Evolutionary conservation across 352 stramenopile genomes (phyloP).

Genomic region (Phytophthora hybrid): DNA sequence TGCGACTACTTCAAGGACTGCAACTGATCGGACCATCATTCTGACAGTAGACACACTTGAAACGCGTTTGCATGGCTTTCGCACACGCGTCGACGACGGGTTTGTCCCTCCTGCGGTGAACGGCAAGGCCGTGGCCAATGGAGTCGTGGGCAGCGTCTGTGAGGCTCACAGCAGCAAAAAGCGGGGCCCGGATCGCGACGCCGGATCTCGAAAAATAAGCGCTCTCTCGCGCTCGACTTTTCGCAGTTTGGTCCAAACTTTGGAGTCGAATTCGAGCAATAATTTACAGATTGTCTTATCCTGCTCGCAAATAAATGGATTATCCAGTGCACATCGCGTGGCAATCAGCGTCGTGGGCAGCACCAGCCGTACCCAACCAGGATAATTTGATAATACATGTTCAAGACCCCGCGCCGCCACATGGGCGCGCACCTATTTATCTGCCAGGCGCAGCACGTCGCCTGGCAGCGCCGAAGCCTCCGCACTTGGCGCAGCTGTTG

Average conservation of each 20-base stretch:
- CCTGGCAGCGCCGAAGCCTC: neutral
- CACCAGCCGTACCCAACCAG: neutral
- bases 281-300: neutral
- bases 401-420: neutral
- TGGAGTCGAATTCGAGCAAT: neutral
- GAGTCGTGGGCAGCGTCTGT: too few relatives aligned
- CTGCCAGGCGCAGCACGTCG: neutral
- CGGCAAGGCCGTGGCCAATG: neutral
- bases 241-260: constrained; percentile 17
- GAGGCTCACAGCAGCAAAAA: neutral
- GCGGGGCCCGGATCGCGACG: neutral
- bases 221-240: constrained; percentile 41
- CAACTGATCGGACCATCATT: constrained; percentile 36
- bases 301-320: neutral
- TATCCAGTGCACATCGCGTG: neutral
- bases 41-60: constrained; percentile 23
- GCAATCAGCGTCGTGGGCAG: neutral
- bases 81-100: neutral
- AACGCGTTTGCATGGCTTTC: constrained; percentile 28
- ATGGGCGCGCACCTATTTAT: neutral
- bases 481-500: too few relatives aligned
- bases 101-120: neutral
- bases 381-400: neutral
- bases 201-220: constrained; percentile 29
- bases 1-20: constrained; percentile 21